Evolutionary conservation across 129 eudicot genomes (phyloP).

Genomic region (Calendula officinalis): DNA sequence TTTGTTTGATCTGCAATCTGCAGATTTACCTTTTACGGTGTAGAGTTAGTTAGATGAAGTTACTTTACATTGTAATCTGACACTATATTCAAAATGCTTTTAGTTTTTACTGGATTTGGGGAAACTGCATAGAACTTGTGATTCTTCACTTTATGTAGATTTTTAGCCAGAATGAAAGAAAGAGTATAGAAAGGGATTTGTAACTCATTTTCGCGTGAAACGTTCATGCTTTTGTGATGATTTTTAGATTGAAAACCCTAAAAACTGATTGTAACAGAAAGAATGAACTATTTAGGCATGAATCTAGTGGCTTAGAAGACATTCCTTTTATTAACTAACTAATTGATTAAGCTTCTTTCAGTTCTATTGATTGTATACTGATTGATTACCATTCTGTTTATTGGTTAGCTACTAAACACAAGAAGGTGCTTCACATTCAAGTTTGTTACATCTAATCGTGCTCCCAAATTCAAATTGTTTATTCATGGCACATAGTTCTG

Average conservation of each 20-base stretch:
- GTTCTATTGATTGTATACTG: constrained; percentile 15
- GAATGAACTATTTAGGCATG: constrained; percentile 6
- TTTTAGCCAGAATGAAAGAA: constrained; percentile 27
- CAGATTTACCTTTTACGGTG: not conserved
- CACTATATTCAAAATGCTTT: not conserved
- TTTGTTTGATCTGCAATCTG: constrained; percentile 14
- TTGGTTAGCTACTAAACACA: constrained; percentile 9
- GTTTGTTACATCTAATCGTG: constrained; percentile 7
- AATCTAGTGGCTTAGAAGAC: no score
- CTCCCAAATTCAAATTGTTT: constrained; percentile 17
- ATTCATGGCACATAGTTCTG: constrained; percentile 49
- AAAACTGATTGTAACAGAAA: constrained; percentile 26
- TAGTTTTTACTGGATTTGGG: not conserved
- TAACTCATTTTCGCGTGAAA: constrained; percentile 10
- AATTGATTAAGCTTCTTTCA: constrained; percentile 5
- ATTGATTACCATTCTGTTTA: constrained; percentile 9
- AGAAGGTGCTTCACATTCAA: constrained; percentile 7
- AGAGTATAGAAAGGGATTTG: constrained; percentile 19
- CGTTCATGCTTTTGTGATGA: constrained; percentile 35
- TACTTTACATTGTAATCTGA: constrained; percentile 10
- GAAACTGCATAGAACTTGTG: constrained; percentile 20
- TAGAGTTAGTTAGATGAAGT: constrained; percentile 2
- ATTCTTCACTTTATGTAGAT: constrained; percentile 26
- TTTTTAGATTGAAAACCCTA: constrained; percentile 19
- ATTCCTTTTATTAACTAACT: no score